A percentile compares a stretch with the other conserved stretches of the same genome.
Evolutionary conservation across 148 eudicot species (phyloP).

Genomic region (Polygonum aviculare): DNA sequence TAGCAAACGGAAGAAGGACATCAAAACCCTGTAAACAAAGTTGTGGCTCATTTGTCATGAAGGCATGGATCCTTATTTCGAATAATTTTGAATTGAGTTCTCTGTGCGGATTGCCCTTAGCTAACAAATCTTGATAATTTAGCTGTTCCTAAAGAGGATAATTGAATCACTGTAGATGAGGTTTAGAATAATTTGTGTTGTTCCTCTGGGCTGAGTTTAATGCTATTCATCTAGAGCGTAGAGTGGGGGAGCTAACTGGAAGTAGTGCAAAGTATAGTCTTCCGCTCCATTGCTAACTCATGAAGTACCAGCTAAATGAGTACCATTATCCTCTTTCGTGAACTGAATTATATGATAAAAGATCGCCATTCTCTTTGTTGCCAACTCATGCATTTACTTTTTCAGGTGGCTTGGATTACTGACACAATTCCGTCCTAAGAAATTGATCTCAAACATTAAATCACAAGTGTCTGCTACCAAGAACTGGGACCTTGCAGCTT

Average conservation of each 20-base stretch:
- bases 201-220: not conserved
- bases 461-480: constrained; percentile 35
- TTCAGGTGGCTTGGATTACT: constrained; percentile 71
- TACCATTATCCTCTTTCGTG: not conserved
- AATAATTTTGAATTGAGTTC: not conserved
- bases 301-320: not conserved
- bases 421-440: constrained; percentile 73
- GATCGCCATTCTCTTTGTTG: not conserved
- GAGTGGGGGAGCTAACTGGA: not conserved
- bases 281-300: not conserved
- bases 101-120: not conserved
- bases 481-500: constrained; percentile 34
- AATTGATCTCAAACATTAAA: constrained; percentile 56
- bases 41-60: not conserved
- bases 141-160: not conserved
- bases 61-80: not conserved
- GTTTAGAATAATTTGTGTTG: not conserved
- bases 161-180: not conserved
- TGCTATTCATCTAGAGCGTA: not conserved
- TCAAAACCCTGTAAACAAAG: not conserved
- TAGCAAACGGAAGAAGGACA: not conserved
- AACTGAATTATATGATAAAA: not conserved
- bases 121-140: not conserved
- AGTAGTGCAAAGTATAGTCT: not conserved
- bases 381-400: not conserved